These are phyloP conservation scores for Flueggea neowawraea DNA, from an alignment of 441 rosid genomes.

Conservation along the genomic window DNA sequence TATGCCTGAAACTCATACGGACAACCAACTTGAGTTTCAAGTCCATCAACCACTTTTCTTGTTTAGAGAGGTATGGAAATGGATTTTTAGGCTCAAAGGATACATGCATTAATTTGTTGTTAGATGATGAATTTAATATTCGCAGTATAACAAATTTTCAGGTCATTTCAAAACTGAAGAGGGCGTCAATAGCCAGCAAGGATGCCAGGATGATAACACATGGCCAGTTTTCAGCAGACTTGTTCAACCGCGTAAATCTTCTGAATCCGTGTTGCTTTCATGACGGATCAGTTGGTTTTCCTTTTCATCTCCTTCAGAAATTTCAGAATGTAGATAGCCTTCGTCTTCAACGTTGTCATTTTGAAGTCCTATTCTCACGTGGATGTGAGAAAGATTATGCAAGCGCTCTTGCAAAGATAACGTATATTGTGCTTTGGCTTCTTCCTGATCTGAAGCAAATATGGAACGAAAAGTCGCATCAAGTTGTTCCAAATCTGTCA, in stretches of 20 bases:
- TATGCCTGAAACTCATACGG: no score
- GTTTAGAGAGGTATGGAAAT: no score
- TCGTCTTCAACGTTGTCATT: constrained; percentile 3
- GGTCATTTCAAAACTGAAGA: no score
- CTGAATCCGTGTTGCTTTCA: constrained; percentile 13
- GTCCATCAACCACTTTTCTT: no score
- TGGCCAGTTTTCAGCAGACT: neutral
- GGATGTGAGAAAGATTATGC: neutral
- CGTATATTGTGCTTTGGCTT: neutral
- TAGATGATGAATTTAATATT: no score
- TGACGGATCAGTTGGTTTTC: constrained; percentile 11
- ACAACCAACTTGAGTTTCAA: no score
- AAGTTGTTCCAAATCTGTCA: constrained; percentile 8
- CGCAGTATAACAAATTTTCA: no score
- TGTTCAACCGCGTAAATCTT: constrained; percentile 3
- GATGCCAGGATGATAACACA: no score
- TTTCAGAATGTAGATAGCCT: constrained; percentile 16
- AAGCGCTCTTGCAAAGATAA: neutral
- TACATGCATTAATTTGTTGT: no score
- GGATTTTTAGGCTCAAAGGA: no score
- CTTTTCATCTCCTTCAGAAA: constrained; percentile 16
- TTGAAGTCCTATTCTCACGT: constrained; percentile 13
- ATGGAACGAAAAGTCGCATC: constrained; percentile 4
- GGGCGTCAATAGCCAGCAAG: no score
- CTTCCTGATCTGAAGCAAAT: constrained; percentile 3